Base-by-base conservation (phyloP, 2,329 filamentous ascomycete species). In the Knufia petricola region DNA sequence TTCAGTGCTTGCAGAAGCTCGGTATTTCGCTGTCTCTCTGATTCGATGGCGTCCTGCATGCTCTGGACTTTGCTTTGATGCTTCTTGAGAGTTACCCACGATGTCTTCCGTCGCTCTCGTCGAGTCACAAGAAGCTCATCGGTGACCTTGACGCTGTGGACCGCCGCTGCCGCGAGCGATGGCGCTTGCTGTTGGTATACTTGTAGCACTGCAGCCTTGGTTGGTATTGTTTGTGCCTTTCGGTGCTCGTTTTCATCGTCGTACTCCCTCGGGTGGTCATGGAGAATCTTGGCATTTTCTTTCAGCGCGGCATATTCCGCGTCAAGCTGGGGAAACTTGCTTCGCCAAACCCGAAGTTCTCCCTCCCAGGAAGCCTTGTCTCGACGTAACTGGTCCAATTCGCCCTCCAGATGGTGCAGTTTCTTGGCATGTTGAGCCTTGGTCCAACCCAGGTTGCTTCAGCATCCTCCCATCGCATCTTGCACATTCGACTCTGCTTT, bases 1-100 rank as follows among this genome's bases (percentile, higher is more conserved):
- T 41, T 41, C 21, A 41, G 38, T 41, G 12, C 38, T 41, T 41
- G 38, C 38, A 41, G 38, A 20, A 41, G 38, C 38, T 41, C 38
- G 19, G 38, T 41, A 19, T 41, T 41, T 20, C 38, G 38, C 38
- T 41, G 38, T 41, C 38, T 41, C 38, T 41, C 38, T 41, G 38
- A 41, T 41, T 41, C 38, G 21, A 41, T 13, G 19, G 38, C 38
- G 38, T 41, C 38, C 38, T 41, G 38, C 38, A 41, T 41, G 38
- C 38, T 41, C 38, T 41, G 38, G 38, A 41, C 38, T 41, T 41
- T 41, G 9, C 19, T 41, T 21, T 41, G 38, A 20, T 41, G 38
- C 38, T 41, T 41, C 17, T 41, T 41, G 38, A 41, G 12, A 20
- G 38, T 41, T 13, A 19, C 38, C 38, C 19, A 20, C 38, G 38